Conservation (phyloP, 805 yeast genomes). For the Ogataea polymorpha region DNA sequence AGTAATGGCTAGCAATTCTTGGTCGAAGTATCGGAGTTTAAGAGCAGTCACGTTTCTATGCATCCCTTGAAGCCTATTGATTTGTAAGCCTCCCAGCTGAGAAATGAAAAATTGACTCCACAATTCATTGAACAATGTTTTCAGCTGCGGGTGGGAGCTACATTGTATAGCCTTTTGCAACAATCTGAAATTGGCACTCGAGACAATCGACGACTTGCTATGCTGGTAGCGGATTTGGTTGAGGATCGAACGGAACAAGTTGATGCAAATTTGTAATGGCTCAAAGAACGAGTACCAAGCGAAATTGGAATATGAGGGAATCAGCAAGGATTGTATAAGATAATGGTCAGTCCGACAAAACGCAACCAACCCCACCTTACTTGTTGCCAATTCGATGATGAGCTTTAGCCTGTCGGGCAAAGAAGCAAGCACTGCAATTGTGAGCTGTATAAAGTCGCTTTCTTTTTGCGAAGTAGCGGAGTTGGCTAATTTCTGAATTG, state of each 20-base stretch:
- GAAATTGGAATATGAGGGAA: background rate
- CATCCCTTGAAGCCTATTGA: background rate
- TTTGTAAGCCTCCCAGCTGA: background rate
- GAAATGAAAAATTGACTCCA: conserved; percentile 1
- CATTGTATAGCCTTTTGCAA: conserved; percentile 7
- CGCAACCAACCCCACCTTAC: background rate
- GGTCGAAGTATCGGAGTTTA: conserved; percentile 5
- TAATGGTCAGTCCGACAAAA: background rate
- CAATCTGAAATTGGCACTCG: background rate
- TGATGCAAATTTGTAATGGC: conserved; percentile 2
- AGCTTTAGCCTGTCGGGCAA: background rate
- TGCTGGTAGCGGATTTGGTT: conserved; percentile 1
- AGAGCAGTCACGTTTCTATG: background rate
- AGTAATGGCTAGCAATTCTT: background rate
- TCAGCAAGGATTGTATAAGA: conserved; percentile 2
- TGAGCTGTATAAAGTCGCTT: background rate
- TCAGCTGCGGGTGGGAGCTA: background rate
- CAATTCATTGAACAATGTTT: conserved; percentile 2
- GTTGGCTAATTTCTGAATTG: conserved; percentile 12
- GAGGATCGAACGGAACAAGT: conserved; percentile 1
- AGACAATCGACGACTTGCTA: background rate
- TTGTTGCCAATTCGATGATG: background rate
- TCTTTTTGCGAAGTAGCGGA: background rate
- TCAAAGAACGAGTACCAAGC: conserved; percentile 4
- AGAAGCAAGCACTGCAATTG: conserved; percentile 5